A percentile compares a stretch with the other conserved stretches of the same genome.
phyloP scores from a whole-genome alignment of 148 eudicot genomes.

The Vaccinium macrocarpon region DNA sequence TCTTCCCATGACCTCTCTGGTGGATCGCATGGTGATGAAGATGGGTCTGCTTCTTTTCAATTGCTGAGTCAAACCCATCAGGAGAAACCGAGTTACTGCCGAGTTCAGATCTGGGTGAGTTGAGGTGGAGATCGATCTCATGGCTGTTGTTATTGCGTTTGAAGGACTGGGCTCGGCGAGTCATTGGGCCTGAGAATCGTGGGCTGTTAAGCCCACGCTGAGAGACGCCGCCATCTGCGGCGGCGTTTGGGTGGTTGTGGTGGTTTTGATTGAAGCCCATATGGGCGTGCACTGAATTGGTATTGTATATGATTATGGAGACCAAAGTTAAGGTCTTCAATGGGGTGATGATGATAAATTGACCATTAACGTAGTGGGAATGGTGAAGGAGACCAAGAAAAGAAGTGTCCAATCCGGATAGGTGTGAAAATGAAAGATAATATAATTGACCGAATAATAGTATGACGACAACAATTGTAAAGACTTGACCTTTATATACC shows the following conservation, averaged over 20 bases:
- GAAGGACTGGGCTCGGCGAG: conserved; percentile 86
- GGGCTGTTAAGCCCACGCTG: conserved; percentile 67
- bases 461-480: neutral
- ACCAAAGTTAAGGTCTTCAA: neutral
- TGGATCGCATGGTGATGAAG: conserved; percentile 27
- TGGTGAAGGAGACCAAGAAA: neutral
- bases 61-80: conserved; percentile 39
- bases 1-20: conserved; percentile 45
- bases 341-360: neutral
- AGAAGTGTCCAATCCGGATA: neutral
- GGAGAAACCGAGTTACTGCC: conserved; percentile 22
- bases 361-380: neutral
- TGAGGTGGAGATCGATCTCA: conserved; percentile 55
- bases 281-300: neutral
- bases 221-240: conserved; percentile 46
- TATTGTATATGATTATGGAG: neutral
- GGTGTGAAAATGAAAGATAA: neutral
- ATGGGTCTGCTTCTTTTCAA: conserved; percentile 47
- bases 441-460: neutral
- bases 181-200: conserved; percentile 65
- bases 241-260: conserved; percentile 27
- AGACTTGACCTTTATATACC: neutral
- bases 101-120: conserved; percentile 82
- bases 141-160: conserved; percentile 47
- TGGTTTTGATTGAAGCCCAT: conserved; percentile 48